Conservation (phyloP, 2,329 filamentous ascomycete genomes). For the Dothideomycetes sp. region DNA sequence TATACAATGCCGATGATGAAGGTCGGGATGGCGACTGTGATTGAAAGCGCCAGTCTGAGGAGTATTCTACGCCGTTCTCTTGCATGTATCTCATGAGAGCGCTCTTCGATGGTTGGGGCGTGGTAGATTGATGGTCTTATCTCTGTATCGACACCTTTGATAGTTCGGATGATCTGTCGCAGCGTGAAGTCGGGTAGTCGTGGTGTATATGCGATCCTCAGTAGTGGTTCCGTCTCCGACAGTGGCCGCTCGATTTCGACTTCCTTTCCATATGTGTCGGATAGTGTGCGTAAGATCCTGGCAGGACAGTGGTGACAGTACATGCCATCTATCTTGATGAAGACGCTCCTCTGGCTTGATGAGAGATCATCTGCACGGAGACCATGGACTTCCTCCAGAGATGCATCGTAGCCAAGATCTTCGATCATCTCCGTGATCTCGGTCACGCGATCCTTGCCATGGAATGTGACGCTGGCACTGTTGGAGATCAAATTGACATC, state of each 20-base stretch:
- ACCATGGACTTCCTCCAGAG: constrained; percentile 18
- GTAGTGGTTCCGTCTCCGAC: constrained; percentile 51
- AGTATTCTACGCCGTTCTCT: constrained; percentile 60
- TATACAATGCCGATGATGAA: constrained; percentile 83
- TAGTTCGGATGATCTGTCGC: constrained; percentile 58
- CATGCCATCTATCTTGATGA: constrained; percentile 30
- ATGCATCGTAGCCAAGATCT: constrained; percentile 29
- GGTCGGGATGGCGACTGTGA: constrained; percentile 64
- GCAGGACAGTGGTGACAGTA: constrained; percentile 35
- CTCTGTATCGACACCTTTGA: constrained; percentile 53
- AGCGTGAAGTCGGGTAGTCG: constrained; percentile 60
- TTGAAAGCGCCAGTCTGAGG: constrained; percentile 57
- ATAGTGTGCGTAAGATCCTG: constrained; percentile 44
- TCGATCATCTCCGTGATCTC: constrained; percentile 40
- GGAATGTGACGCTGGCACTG: constrained; percentile 37
- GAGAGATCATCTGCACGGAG: constrained; percentile 9
- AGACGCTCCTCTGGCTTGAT: constrained; percentile 19
- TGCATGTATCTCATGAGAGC: constrained; percentile 60
- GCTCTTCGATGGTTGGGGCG: constrained; percentile 72
- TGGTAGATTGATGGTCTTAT: constrained; percentile 65
- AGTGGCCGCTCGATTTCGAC: constrained; percentile 45
- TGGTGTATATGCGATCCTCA: constrained; percentile 62
- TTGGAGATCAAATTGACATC: constrained; percentile 42
- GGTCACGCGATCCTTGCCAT: constrained; percentile 33
- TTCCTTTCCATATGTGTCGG: constrained; percentile 35